Base-by-base conservation (phyloP, 2,329 filamentous ascomycete species). In the Zymoseptoria passerinii region DNA sequence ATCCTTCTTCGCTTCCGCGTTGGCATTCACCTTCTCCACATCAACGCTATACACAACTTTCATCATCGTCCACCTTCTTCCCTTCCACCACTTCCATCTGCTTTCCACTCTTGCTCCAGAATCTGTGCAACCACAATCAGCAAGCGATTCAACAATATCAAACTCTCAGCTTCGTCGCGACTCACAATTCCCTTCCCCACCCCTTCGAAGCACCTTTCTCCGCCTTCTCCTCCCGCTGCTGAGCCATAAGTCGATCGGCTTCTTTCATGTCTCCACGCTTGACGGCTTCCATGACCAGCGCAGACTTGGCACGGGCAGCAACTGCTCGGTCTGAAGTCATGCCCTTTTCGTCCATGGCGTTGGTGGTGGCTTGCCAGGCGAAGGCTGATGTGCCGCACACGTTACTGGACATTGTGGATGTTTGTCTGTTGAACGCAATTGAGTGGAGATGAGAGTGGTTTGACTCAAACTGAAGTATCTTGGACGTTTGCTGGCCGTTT, bases 321-420 rank as follows among this genome's bases (percentile, higher is more conserved):
- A 56, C 48, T 8, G 58, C 58, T 23, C 28, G 8, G 27, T 52
- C 40, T 16, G 23, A 44, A 8, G 58, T 50, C 58, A 59, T 59
- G 28, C 50, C 19, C 4, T 40, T 28, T 9, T 18, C 6, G 51
- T 56, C 54, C 4, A 56, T 40, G 18, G 51, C 40, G 19, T 48
- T 58, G 10, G 57, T 52, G 35, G 35, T 40, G 35, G 10, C 16
- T 40, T 40, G 35, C 35, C 35, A 40, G 10, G 10, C 28, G 48
- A 62, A 62, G 4, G 50, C 50, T 6, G 60, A 60, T 13, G 44
- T 29, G 48, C 60, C 60, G 44, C 60, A 62, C 28, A 57, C 57
- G 28, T 62, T 62, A 50, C 50, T 50, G 28, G 35, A 10, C 35
- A 40, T 40, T 3, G 10, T 40, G 8, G 28, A 29, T 29, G 28